Percentiles rank a stretch among this genome's conserved stretches.
Conservation (phyloP, 1,284 basidiomycete species). For the Pterulicium gracile region DNA sequence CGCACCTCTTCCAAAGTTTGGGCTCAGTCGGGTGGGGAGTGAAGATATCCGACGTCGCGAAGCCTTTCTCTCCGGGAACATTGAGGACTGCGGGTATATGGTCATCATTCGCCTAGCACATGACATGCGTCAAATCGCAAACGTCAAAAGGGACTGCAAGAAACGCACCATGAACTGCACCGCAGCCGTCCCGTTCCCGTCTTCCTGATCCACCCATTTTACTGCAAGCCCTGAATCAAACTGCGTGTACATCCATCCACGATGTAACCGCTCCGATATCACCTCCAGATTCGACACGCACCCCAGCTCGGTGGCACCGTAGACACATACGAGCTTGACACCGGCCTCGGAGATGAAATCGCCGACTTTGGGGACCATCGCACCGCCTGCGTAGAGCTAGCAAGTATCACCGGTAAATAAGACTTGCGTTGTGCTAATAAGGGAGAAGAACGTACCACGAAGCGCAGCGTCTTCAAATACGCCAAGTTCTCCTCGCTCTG, state of each 20-base stretch:
- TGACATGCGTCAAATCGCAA: no score
- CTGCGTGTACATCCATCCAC: not conserved
- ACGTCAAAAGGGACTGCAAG: no score
- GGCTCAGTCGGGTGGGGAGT: not conserved
- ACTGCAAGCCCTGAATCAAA: not conserved
- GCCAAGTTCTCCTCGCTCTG: not conserved
- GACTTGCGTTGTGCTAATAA: not conserved
- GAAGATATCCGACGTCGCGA: not conserved
- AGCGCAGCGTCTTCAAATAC: not conserved
- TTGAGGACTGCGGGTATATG: not conserved
- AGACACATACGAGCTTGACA: not conserved
- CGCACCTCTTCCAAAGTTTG: not conserved
- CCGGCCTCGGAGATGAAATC: not conserved
- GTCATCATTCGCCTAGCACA: not conserved
- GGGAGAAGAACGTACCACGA: not conserved
- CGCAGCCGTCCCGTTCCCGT: not conserved
- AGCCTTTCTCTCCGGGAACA: not conserved
- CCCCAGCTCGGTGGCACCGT: not conserved
- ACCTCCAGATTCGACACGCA: no score
- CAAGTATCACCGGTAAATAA: not conserved
- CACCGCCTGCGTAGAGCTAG: not conserved
- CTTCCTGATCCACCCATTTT: constrained; percentile 2
- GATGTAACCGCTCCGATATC: not conserved
- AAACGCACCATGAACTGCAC: not conserved
- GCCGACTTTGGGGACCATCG: not conserved